A percentile compares a stretch with the other conserved stretches of the same genome.
phyloP scores from a whole-genome alignment of 2,329 filamentous ascomycete genomes.

The Fusarium chlamydosporum region DNA sequence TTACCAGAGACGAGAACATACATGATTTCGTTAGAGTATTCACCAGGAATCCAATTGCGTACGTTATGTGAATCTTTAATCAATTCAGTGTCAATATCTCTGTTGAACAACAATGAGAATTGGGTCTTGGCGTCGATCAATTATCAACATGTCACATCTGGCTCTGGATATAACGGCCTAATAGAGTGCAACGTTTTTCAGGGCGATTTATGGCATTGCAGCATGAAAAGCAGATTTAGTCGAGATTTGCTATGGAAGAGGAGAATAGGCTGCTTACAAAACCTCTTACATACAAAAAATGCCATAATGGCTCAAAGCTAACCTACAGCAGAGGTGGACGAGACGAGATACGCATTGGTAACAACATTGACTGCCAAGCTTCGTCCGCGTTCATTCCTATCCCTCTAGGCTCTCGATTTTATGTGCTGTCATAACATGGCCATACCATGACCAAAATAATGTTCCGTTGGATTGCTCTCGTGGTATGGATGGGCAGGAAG shows the following conservation, averaged over 20 bases:
- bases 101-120: no score
- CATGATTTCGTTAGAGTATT: no score
- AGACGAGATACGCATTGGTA: not conserved
- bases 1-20: not conserved
- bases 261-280: not conserved
- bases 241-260: not conserved
- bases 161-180: no score
- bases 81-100: no score
- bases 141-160: no score
- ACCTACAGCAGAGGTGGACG: slow-evolving; percentile 2
- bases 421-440: not conserved
- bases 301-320: not conserved
- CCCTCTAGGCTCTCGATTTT: not conserved
- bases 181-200: no score
- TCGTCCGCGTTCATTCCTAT: not conserved
- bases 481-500: not conserved
- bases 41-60: not conserved
- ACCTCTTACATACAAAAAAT: not conserved
- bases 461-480: not conserved
- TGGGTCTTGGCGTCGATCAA: no score
- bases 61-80: not conserved
- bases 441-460: not conserved
- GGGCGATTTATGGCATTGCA: no score
- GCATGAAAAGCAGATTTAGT: no score
- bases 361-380: not conserved